Conservation (phyloP, 345 rosid genomes). For the Hypericum androsaemum region DNA sequence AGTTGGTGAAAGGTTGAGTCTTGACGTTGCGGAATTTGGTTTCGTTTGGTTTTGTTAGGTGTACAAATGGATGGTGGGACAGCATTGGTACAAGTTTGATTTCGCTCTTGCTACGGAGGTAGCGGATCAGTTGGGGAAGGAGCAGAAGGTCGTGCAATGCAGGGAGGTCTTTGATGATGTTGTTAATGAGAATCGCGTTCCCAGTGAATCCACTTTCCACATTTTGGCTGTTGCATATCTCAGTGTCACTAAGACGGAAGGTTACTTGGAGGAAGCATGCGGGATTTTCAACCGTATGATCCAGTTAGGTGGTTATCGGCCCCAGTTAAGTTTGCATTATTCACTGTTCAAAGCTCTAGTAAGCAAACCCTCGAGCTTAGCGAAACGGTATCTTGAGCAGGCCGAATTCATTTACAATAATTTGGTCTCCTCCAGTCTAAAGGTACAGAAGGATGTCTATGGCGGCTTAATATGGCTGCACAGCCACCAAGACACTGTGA, state of each 20-base stretch:
- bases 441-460: constrained; percentile 61
- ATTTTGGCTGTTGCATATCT: constrained; percentile 71
- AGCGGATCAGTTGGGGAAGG: constrained; percentile 80
- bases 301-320: constrained; percentile 79
- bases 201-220: constrained; percentile 82
- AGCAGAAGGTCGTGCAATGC: constrained; percentile 62
- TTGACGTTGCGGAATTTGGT: neutral
- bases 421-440: constrained; percentile 51
- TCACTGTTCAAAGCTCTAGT: constrained; percentile 68
- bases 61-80: constrained; percentile 88
- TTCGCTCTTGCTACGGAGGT: constrained; percentile 84
- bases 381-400: constrained; percentile 58
- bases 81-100: constrained; percentile 73
- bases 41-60: constrained; percentile 33
- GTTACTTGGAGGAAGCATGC: constrained; percentile 74
- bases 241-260: constrained; percentile 43
- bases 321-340: constrained; percentile 61
- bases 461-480: constrained; percentile 73
- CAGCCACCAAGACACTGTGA: constrained; percentile 63
- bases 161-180: constrained; percentile 71
- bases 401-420: constrained; percentile 81
- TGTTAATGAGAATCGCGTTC: constrained; percentile 79
- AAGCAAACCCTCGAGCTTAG: constrained; percentile 39
- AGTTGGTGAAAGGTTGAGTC: neutral
- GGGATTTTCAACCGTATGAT: constrained; percentile 76